Conservation (phyloP, 2,329 filamentous ascomycete genomes). For the Emmonsia crescens region DNA sequence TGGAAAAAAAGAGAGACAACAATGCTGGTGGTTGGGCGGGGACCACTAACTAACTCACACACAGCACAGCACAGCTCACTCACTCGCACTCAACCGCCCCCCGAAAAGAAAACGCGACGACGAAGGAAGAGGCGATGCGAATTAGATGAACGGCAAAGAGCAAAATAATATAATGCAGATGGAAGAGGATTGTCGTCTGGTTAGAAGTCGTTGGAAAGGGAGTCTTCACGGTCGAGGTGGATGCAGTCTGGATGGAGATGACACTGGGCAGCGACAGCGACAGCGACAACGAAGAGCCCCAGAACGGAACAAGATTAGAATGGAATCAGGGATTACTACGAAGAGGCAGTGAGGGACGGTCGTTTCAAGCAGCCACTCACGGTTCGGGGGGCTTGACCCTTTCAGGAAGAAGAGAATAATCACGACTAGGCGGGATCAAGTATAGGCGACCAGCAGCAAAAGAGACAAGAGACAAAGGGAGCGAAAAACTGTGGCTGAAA, state of each 20-base stretch:
- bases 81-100: not conserved
- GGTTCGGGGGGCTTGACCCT: not conserved
- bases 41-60: not conserved
- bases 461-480: not conserved
- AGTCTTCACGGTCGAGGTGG: not conserved
- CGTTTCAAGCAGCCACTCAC: not conserved
- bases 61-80: not conserved
- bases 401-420: not conserved
- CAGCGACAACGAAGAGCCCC: not conserved
- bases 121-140: not conserved
- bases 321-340: not conserved
- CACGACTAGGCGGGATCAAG: not conserved
- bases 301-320: not conserved
- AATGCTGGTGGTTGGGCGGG: not conserved
- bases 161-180: not conserved
- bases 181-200: not conserved
- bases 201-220: not conserved
- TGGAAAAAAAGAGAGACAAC: not conserved
- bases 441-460: not conserved
- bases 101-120: not conserved
- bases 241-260: not conserved
- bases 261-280: not conserved
- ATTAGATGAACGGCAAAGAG: not conserved
- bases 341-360: not conserved
- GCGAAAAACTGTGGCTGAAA: not conserved